Percentiles rank a stretch among this genome's conserved stretches.
These are phyloP conservation scores for Barnettozyma salicaria DNA, from an alignment of 805 yeast species.

Conservation along the genomic window DNA sequence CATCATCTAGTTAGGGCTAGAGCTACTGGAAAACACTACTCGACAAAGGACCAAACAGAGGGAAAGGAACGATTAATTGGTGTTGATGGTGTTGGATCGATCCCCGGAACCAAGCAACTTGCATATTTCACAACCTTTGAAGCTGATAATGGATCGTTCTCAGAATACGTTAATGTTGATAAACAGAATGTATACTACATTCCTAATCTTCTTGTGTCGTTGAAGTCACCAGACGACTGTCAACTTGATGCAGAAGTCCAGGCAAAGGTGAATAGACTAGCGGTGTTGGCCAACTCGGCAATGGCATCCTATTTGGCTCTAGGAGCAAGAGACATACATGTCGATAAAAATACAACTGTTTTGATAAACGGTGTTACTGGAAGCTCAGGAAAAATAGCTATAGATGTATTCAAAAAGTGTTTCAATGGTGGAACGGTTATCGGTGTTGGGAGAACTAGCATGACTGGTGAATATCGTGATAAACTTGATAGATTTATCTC, in stretches of 20 bases:
- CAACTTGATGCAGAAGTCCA: not conserved
- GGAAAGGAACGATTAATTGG: slow-evolving; percentile 1
- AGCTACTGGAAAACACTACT: slow-evolving; percentile 10
- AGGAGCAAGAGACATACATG: slow-evolving; percentile 2
- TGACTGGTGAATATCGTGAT: not conserved
- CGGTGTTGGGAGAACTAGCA: slow-evolving; percentile 9
- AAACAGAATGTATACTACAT: not conserved
- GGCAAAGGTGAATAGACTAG: slow-evolving; percentile 4
- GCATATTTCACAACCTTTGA: slow-evolving; percentile 7
- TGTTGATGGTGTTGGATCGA: slow-evolving; percentile 10
- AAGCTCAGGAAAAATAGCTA: slow-evolving; percentile 6
- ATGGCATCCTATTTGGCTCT: slow-evolving; percentile 12
- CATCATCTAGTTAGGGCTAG: slow-evolving; percentile 11
- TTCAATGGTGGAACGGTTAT: slow-evolving; percentile 6
- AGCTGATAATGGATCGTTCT: slow-evolving; percentile 8
- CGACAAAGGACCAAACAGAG: not conserved
- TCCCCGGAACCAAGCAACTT: not conserved
- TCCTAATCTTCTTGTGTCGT: too few relatives aligned
- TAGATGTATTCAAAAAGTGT: slow-evolving; percentile 6
- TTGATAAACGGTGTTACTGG: slow-evolving; percentile 13
- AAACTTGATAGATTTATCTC: slow-evolving; percentile 2
- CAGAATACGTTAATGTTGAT: slow-evolving; percentile 7
- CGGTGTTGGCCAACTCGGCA: slow-evolving; percentile 9
- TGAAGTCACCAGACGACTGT: too few relatives aligned
- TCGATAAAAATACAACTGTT: slow-evolving; percentile 1